Percentiles rank a stretch among this genome's conserved stretches.
Conservation (phyloP, 768 basidiomycete genomes). For the Tricholoma furcatifolium region DNA sequence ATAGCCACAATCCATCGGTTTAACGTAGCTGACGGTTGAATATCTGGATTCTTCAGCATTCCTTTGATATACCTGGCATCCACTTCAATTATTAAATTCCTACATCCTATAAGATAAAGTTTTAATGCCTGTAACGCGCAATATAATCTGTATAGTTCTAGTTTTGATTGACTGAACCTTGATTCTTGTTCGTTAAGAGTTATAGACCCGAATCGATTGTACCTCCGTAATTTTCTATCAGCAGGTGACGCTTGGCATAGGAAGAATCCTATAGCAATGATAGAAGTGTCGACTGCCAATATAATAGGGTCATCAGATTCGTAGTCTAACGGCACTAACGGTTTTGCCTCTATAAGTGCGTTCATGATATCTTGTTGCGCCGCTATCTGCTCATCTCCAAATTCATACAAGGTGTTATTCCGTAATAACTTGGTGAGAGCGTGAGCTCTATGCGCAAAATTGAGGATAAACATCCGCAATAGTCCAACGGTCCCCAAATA, state of each 20-base stretch:
- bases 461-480: too few relatives aligned
- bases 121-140: conserved; percentile 16
- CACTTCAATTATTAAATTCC: background rate
- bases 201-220: background rate
- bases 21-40: background rate
- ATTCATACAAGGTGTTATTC: too few relatives aligned
- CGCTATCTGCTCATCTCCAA: background rate
- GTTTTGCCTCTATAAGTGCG: background rate
- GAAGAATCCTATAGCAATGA: conserved; percentile 18
- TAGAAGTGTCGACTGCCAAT: conserved; percentile 36
- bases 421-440: too few relatives aligned
- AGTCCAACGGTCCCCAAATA: too few relatives aligned
- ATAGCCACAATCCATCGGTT: background rate
- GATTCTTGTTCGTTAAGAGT: background rate
- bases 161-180: conserved; percentile 37
- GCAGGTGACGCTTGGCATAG: background rate
- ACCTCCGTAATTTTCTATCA: background rate
- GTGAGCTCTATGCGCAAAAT: too few relatives aligned
- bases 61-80: background rate
- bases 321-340: too few relatives aligned
- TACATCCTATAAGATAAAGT: background rate
- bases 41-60: background rate
- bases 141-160: conserved; percentile 37
- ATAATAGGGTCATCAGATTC: too few relatives aligned
- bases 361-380: background rate